A percentile compares a stretch with the other conserved stretches of the same genome.
Evolutionary conservation across 202 grass and related monocot species (phyloP).

Genomic region (Saccharum hybrid): DNA sequence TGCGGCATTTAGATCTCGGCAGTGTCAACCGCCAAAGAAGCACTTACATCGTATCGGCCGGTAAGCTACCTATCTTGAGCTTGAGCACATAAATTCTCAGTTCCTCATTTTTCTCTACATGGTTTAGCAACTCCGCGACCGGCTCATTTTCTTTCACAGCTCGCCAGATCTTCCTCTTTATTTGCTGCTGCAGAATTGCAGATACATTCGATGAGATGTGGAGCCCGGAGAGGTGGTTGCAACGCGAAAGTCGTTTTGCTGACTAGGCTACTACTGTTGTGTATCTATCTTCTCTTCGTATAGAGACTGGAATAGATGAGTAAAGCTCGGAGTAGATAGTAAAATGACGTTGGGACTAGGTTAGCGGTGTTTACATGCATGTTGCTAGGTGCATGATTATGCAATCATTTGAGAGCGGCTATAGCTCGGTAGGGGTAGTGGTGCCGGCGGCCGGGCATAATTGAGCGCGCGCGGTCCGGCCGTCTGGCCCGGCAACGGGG

Average conservation of each 20-base stretch:
- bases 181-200: not conserved
- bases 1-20: conserved; percentile 41
- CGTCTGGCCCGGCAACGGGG: not conserved
- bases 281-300: no score
- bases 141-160: not conserved
- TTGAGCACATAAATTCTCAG: not conserved
- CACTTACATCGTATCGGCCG: not conserved
- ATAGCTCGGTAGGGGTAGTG: not conserved
- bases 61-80: not conserved
- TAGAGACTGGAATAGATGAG: no score
- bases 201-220: not conserved
- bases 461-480: not conserved
- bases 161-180: not conserved
- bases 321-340: no score
- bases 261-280: no score
- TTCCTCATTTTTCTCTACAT: not conserved
- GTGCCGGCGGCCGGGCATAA: conserved; percentile 31
- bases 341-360: no score
- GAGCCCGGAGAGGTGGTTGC: not conserved
- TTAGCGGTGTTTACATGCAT: not conserved
- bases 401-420: conserved; percentile 46
- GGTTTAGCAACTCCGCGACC: not conserved
- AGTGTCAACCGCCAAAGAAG: not conserved
- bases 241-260: no score
- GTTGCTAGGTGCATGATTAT: conserved; percentile 37